A percentile compares a stretch with the other conserved stretches of the same genome.
These are phyloP conservation scores for Ilex asprella DNA, from an alignment of 257 asterid species.

Conservation along the genomic window DNA sequence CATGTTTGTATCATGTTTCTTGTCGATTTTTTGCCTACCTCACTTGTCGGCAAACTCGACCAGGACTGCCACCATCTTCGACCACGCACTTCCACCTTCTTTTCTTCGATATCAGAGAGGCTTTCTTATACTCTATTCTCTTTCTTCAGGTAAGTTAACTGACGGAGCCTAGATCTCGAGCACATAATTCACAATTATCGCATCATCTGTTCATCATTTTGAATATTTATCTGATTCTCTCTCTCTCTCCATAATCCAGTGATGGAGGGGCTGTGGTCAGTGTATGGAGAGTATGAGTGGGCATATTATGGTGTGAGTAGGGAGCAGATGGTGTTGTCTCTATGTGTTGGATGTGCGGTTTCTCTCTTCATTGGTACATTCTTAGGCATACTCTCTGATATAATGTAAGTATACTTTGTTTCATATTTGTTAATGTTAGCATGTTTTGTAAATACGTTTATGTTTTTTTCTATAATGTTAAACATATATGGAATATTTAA, in stretches of 20 bases:
- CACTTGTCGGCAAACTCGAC: not conserved
- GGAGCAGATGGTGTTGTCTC: slow-evolving; percentile 50
- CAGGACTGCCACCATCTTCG: slow-evolving; percentile 38
- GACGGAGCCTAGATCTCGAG: not conserved
- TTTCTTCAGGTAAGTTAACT: slow-evolving; percentile 59
- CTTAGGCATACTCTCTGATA: slow-evolving; percentile 71
- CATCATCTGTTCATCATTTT: slow-evolving; percentile 9
- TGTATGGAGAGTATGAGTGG: slow-evolving; percentile 81
- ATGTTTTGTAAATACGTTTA: too few relatives aligned
- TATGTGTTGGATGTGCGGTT: slow-evolving; percentile 54
- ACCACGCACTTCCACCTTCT: slow-evolving; percentile 51
- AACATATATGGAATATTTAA: not conserved
- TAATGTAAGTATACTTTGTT: slow-evolving; percentile 48
- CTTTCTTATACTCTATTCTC: slow-evolving; percentile 55
- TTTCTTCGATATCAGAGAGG: slow-evolving; percentile 52
- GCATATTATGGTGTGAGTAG: slow-evolving; percentile 53
- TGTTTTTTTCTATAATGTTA: too few relatives aligned
- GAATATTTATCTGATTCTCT: slow-evolving; percentile 5
- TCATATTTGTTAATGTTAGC: too few relatives aligned
- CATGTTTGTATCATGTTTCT: slow-evolving; percentile 43
- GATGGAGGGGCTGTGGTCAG: slow-evolving; percentile 65
- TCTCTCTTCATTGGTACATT: slow-evolving; percentile 56
- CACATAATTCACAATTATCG: not conserved
- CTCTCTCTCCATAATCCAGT: slow-evolving; percentile 22
- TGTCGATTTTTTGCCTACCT: slow-evolving; percentile 58